These are phyloP conservation scores for Trichoderma asperelloides DNA, from an alignment of 495 filamentous ascomycete species.

Conservation along the genomic window DNA sequence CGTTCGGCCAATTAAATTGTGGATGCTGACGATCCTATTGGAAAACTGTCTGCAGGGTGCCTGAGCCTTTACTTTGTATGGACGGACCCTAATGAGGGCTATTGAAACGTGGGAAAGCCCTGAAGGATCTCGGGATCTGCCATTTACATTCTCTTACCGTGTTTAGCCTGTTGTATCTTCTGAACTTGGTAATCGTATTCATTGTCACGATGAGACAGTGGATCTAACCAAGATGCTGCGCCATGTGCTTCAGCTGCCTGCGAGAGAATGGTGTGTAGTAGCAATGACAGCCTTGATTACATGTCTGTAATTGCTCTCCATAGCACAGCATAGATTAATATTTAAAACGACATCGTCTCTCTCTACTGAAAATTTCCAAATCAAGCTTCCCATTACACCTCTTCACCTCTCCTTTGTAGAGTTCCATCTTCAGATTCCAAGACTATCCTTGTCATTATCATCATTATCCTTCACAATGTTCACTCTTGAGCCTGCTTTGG, in stretches of 20 bases:
- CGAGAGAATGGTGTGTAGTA: not conserved
- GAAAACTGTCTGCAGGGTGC: not conserved
- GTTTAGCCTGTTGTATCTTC: not conserved
- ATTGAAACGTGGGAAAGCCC: not conserved
- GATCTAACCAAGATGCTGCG: not conserved
- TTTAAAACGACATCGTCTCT: not conserved
- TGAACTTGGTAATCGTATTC: not conserved
- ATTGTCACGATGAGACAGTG: not conserved
- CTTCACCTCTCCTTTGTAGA: not conserved
- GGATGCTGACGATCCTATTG: not conserved
- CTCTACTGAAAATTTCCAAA: not conserved
- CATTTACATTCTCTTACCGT: not conserved
- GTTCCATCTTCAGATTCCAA: not conserved
- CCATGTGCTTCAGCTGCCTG: not conserved
- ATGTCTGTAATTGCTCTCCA: not conserved
- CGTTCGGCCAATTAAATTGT: too few relatives aligned
- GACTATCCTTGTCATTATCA: not conserved
- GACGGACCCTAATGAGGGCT: not conserved
- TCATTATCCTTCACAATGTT: not conserved
- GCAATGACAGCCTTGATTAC: not conserved
- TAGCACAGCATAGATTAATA: not conserved
- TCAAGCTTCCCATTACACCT: not conserved
- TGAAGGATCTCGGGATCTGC: not conserved
- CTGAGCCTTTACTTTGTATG: not conserved
- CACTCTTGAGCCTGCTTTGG: conserved; percentile 4